phyloP scores from a whole-genome alignment of 768 basidiomycete genomes.

The Amanita subjunquillea region DNA sequence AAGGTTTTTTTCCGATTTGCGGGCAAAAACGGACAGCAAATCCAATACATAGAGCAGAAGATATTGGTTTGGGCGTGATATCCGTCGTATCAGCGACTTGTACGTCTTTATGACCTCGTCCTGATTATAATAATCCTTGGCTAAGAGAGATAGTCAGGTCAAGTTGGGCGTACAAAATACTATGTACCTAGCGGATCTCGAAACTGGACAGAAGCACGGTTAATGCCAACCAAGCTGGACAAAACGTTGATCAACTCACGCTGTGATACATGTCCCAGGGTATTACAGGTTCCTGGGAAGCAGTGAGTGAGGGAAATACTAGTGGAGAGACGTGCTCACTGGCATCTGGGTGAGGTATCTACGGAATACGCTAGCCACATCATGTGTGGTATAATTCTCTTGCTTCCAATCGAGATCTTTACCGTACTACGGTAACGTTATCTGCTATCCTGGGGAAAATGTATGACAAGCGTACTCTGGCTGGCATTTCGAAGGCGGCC shows the following conservation, averaged over 20 bases:
- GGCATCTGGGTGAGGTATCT: conserved; percentile 96
- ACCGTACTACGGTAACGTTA: conserved; percentile 55
- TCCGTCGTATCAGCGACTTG: conserved; percentile 70
- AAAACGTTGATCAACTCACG: conserved; percentile 37
- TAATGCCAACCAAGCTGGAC: conserved; percentile 7
- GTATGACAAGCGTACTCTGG: conserved; percentile 44
- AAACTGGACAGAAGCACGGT: conserved; percentile 36
- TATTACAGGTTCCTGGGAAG: conserved; percentile 83
- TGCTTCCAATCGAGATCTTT: conserved; percentile 88
- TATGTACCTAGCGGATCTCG: conserved; percentile 60
- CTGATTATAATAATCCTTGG: conserved; percentile 56
- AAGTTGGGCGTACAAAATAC: conserved; percentile 7
- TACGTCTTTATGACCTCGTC: conserved; percentile 71
- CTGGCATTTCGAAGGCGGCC: conserved; percentile 78
- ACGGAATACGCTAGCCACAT: conserved; percentile 93
- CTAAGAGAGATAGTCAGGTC: conserved; percentile 23
- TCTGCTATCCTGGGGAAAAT: conserved; percentile 4
- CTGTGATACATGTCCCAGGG: conserved; percentile 82
- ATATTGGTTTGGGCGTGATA: conserved; percentile 89
- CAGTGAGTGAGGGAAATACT: conserved; percentile 2
- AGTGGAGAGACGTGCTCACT: conserved; percentile 32
- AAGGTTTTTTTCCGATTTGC: conserved; percentile 83
- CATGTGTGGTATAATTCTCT: conserved; percentile 85
- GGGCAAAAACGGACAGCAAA: conserved; percentile 88
- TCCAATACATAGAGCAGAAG: conserved; percentile 97